phyloP scores from a whole-genome alignment of 176 grass and related monocot genomes.

The Leersia perrieri region DNA sequence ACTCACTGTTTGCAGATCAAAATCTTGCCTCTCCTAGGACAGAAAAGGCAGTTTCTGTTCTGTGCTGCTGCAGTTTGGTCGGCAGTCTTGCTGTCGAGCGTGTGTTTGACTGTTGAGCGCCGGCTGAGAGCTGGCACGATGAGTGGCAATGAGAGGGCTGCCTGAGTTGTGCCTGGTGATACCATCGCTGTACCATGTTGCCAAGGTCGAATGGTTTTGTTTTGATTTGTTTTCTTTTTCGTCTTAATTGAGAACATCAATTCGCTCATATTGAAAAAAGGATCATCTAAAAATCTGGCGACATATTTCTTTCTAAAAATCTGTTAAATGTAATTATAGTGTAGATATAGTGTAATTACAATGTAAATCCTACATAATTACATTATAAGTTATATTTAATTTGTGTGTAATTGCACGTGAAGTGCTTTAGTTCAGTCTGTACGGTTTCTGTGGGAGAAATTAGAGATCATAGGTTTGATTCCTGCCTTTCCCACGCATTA shows the following conservation, averaged over 20 bases:
- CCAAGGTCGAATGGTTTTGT: background rate
- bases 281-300: no score
- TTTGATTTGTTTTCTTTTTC: background rate
- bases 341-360: no score
- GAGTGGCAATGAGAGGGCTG: background rate
- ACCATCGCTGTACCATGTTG: slow-evolving; percentile 24
- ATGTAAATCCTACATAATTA: no score
- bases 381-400: no score
- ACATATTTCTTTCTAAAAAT: no score
- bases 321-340: no score
- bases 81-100: slow-evolving; percentile 9
- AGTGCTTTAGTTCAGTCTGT: no score
- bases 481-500: no score
- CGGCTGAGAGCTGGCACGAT: slow-evolving; percentile 12
- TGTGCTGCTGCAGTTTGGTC: background rate
- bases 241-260: background rate
- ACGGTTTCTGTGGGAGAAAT: no score
- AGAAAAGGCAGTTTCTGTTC: background rate
- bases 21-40: background rate
- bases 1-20: slow-evolving; percentile 14
- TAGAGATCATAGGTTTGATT: no score
- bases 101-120: slow-evolving; percentile 7
- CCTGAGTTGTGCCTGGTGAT: background rate
- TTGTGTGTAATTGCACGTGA: no score
- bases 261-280: no score